Percentiles rank a stretch among this genome's conserved stretches.
phyloP scores from a whole-genome alignment of 2,329 filamentous ascomycete species.

The Chaetomium olivaceum region DNA sequence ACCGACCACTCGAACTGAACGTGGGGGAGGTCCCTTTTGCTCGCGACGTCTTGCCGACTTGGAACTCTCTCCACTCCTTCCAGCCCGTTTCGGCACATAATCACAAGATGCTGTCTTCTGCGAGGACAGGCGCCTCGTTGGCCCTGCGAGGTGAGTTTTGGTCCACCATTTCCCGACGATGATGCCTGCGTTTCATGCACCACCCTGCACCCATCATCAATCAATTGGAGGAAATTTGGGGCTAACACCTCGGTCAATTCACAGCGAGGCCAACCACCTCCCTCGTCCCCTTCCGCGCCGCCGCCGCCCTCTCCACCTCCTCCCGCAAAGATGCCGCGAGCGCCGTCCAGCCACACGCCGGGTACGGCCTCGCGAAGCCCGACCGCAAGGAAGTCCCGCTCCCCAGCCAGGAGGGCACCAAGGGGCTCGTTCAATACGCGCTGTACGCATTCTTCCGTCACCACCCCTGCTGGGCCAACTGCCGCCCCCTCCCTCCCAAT shows the following conservation, averaged over 20 bases:
- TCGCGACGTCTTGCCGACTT: slow-evolving; percentile 17
- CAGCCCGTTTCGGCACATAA: slow-evolving; percentile 2
- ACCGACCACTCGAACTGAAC: slow-evolving; percentile 22
- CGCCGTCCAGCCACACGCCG: slow-evolving; percentile 50
- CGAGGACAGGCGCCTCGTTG: slow-evolving; percentile 54
- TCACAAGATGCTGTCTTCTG: slow-evolving; percentile 48
- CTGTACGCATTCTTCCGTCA: slow-evolving; percentile 67
- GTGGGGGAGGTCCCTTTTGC: slow-evolving; percentile 20
- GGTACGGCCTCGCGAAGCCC: slow-evolving; percentile 52
- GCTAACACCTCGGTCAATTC: slow-evolving; percentile 14
- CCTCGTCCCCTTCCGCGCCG: slow-evolving; percentile 63
- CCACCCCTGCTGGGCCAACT: not conserved
- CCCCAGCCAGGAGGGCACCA: slow-evolving; percentile 75
- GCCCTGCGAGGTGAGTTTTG: slow-evolving; percentile 51
- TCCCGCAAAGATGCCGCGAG: slow-evolving; percentile 63
- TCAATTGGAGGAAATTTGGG: not conserved
- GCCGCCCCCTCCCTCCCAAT: slow-evolving; percentile 35
- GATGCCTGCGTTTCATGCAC: not conserved
- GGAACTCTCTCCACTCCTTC: slow-evolving; percentile 27
- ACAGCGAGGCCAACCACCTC: slow-evolving; percentile 69
- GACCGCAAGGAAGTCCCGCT: slow-evolving; percentile 71
- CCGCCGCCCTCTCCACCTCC: slow-evolving; percentile 65
- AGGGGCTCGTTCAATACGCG: slow-evolving; percentile 81
- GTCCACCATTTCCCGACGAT: not conserved
- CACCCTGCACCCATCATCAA: not conserved